A percentile compares a stretch with the other conserved stretches of the same genome.
Conservation (phyloP, 768 basidiomycete species). For the Mycena rosella region DNA sequence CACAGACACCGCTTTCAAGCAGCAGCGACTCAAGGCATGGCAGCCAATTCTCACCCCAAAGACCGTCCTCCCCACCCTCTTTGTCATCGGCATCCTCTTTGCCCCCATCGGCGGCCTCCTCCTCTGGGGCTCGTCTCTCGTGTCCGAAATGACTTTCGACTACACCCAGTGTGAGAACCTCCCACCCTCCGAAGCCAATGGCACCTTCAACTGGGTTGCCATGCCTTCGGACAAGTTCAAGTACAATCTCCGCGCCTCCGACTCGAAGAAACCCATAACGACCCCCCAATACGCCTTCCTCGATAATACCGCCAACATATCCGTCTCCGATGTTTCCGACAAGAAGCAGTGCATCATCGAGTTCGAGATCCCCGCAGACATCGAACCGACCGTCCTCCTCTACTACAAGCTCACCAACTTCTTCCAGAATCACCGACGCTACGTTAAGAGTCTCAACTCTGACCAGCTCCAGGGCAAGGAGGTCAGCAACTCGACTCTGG, state of each 20-base stretch:
- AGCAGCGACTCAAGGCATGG: conserved; percentile 99
- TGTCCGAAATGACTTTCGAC: conserved; percentile 94
- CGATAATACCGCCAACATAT: conserved; percentile 60
- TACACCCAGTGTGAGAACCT: conserved; percentile 92
- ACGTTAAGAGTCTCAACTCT: conserved; percentile 91
- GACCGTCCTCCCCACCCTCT: conserved; percentile 96
- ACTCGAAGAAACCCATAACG: conserved; percentile 63
- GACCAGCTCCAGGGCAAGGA: conserved; percentile 86
- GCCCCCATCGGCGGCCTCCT: conserved; percentile 96
- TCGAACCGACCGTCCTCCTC: conserved; percentile 82
- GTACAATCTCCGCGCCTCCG: conserved; percentile 71
- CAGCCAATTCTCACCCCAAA: conserved; percentile 99
- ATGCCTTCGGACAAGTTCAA: conserved; percentile 77
- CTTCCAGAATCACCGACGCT: conserved; percentile 98
- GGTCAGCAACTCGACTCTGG: conserved; percentile 62
- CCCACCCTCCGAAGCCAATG: conserved; percentile 55
- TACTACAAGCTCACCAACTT: conserved; percentile 99
- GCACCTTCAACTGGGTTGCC: conserved; percentile 54
- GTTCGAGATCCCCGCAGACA: conserved; percentile 85
- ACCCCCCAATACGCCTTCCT: conserved; percentile 85
- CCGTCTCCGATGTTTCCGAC: conserved; percentile 57
- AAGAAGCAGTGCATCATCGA: conserved; percentile 79
- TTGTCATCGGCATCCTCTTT: conserved; percentile 94
- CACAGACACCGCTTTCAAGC: conserved; percentile 97
- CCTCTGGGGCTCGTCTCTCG: conserved; percentile 86